phyloP scores from a whole-genome alignment of 768 basidiomycete genomes.

The Termitomyces sp. region DNA sequence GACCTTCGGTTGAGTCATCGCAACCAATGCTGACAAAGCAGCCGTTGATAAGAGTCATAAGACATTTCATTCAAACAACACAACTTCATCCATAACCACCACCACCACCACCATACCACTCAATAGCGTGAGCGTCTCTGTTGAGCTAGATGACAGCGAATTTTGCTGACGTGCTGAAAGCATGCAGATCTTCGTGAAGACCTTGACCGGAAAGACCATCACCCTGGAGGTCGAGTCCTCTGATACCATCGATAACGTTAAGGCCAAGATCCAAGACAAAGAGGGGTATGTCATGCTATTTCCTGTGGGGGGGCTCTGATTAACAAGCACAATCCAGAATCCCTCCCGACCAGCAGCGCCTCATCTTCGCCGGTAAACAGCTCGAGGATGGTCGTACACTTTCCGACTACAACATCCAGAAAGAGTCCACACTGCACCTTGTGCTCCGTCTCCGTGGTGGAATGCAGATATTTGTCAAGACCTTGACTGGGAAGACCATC shows the following conservation, averaged over 20 bases:
- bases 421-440: constrained; percentile 7
- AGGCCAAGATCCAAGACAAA: constrained; percentile 13
- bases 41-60: constrained; percentile 14
- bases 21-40: constrained; percentile 12
- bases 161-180: neutral
- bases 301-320: neutral
- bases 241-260: constrained; percentile 8
- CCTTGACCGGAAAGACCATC: constrained; percentile 14
- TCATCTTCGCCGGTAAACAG: constrained; percentile 10
- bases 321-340: neutral
- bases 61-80: neutral
- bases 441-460: constrained; percentile 7
- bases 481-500: constrained; percentile 24
- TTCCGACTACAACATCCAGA: constrained; percentile 9
- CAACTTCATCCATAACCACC: constrained; percentile 8
- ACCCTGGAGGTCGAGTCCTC: constrained; percentile 11
- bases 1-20: neutral
- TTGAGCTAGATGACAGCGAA: no score
- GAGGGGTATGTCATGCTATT: neutral
- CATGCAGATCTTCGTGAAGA: constrained; percentile 20
- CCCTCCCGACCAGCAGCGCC: constrained; percentile 9
- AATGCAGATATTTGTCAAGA: constrained; percentile 26
- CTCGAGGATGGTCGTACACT: constrained; percentile 5
- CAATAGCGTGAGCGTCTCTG: neutral
- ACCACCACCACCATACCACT: constrained; percentile 1